phyloP scores from a whole-genome alignment of 305 asterid genomes.

The Fraxinus ornus region DNA sequence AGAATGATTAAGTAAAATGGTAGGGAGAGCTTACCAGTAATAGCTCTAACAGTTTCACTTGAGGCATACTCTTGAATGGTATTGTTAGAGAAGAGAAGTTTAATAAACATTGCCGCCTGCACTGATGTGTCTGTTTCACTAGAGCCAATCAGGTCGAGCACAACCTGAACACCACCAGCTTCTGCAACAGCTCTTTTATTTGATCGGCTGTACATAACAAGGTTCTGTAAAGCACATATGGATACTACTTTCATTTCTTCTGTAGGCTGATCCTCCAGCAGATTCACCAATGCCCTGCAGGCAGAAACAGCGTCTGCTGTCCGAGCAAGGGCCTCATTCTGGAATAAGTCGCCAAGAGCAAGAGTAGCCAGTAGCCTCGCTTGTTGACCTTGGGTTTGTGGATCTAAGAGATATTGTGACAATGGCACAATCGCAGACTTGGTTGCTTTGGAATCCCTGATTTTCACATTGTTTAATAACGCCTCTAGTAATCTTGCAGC shows the following conservation, averaged over 20 bases:
- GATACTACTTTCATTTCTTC: conserved; percentile 99
- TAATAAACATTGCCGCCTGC: conserved; percentile 97
- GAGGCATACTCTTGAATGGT: conserved; percentile 99
- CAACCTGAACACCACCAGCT: conserved; percentile 99
- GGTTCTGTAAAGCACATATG: conserved; percentile 95
- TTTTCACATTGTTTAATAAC: conserved; percentile 70
- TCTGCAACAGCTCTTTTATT: conserved; percentile 99
- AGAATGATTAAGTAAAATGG: conserved; percentile 8
- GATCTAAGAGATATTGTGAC: conserved; percentile 98
- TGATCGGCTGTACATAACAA: conserved; percentile 93
- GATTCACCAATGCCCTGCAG: conserved; percentile 95
- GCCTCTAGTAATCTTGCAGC: conserved; percentile 84
- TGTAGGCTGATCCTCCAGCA: conserved; percentile 99
- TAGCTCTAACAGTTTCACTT: conserved; percentile 98
- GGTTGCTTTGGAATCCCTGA: conserved; percentile 79
- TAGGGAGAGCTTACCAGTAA: conserved; percentile 65
- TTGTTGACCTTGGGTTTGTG: conserved; percentile 99
- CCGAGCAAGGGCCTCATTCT: conserved; percentile 94
- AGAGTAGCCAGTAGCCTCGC: conserved; percentile 94
- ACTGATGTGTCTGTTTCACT: conserved; percentile 93
- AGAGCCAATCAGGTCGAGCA: conserved; percentile 92
- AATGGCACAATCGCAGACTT: conserved; percentile 89
- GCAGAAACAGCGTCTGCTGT: conserved; percentile 95
- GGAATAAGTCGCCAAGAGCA: conserved; percentile 96
- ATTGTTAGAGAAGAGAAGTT: conserved; percentile 88